Evolutionary conservation across 2,329 filamentous ascomycete species (phyloP), one percentile per base, ranked within the genome.

Genomic region (Zasmidium angulare): DNA sequence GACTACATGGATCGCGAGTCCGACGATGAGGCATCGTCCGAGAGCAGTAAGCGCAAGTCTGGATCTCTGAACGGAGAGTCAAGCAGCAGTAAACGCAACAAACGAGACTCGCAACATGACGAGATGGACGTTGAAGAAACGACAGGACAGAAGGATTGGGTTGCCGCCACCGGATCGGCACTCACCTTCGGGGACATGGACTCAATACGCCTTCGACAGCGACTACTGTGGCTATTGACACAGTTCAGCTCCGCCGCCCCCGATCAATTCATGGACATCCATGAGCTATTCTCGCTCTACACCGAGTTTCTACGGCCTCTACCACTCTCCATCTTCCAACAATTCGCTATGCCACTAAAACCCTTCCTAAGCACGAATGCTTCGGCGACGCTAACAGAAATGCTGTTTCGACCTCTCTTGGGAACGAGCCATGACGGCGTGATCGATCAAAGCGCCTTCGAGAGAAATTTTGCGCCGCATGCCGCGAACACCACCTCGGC

Each of bases 381-480:
- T 1, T 80, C 81, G 50, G 77, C 79, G 26, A 80, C 79, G 1
- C 78, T 89, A 24, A 78, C 76, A 60, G 83, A 85, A 64, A 75
- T 78, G 53, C 71, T 87, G 2, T 76, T 86, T 11, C 76, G 75
- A 21, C 77, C 78, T 4, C 75, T 85, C 55, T 75, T 83, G 57
- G 77, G 79, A 55, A 76, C 70, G 20, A 76, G 75, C 14, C 76
- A 75, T 57, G 19, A 75, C 73, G 31, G 72, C 75, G 2, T 75
- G 73, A 71, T 87, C 20, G 80, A 73, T 3, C 79, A 82, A 62
- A 51, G 70, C 0, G 79, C 81, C 17, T 75, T 88, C 20, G 80
- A 84, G 60, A 63, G 78, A 47, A 87, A 86, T 68, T 93, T 86
- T 71, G 80, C 91, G 1, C 84, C 84, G 0, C 86, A 82, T 64